Evolutionary conservation across 305 asterid genomes (phyloP).

Genomic region (Solanum hybrid): DNA sequence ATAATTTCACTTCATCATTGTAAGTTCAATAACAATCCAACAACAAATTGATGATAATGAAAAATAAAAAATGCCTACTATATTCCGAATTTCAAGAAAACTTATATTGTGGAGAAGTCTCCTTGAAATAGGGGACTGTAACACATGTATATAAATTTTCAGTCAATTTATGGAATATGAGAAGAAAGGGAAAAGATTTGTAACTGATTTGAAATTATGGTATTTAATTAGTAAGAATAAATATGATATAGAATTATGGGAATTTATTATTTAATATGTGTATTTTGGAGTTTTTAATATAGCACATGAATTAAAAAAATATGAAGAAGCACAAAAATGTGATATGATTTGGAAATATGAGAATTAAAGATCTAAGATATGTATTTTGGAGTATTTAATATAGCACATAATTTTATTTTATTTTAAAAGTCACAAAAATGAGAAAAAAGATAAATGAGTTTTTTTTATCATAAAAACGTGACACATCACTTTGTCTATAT

Average conservation of each 20-base stretch:
- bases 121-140: not conserved
- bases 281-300: not conserved
- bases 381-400: too few species aligned
- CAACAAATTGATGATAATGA: not conserved
- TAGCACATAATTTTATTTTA: too few species aligned
- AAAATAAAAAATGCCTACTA: not conserved
- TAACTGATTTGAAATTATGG: not conserved
- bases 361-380: too few species aligned
- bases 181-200: not conserved
- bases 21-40: not conserved
- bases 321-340: too few species aligned
- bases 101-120: not conserved
- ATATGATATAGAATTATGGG: not conserved
- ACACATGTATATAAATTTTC: not conserved
- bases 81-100: not conserved
- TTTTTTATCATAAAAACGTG: too few species aligned
- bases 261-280: not conserved
- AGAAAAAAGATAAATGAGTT: too few species aligned
- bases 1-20: not conserved
- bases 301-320: not conserved
- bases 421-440: too few species aligned
- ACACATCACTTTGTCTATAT: too few species aligned
- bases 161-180: not conserved
- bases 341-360: too few species aligned
- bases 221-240: not conserved